phyloP scores from a whole-genome alignment of 1,284 basidiomycete genomes.

The Wallemia mellicola region DNA sequence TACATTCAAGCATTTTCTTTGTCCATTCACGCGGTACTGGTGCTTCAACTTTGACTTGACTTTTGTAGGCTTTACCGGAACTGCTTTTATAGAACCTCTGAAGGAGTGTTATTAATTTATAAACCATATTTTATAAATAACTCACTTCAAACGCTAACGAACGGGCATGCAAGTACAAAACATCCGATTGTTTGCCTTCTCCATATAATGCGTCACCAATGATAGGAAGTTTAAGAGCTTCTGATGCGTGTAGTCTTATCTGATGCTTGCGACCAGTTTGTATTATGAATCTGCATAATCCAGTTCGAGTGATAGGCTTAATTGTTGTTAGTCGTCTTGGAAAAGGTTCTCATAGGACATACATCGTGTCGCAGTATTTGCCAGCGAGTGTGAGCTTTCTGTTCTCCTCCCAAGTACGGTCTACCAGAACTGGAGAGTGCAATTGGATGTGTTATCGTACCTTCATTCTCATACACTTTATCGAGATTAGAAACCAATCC shows the following conservation, averaged over 20 bases:
- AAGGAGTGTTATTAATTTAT: background rate
- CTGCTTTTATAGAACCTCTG: background rate
- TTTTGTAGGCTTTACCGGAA: background rate
- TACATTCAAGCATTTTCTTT: background rate
- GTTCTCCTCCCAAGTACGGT: background rate
- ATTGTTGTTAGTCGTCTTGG: background rate
- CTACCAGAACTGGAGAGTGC: background rate
- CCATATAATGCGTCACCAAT: background rate
- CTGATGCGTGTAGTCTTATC: background rate
- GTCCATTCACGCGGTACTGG: background rate
- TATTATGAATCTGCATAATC: background rate
- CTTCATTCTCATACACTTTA: background rate
- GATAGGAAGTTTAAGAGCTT: background rate
- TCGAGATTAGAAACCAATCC: background rate
- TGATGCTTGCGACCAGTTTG: background rate
- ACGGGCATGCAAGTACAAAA: background rate
- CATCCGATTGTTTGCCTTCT: background rate
- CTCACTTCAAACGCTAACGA: background rate
- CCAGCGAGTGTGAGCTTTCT: background rate
- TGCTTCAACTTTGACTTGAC: background rate
- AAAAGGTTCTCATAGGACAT: background rate
- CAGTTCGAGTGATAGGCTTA: background rate
- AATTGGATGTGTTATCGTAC: background rate
- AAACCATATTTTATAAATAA: background rate
- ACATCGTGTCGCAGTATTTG: background rate